These are phyloP conservation scores for Bifiguratus adelaidae DNA, from an alignment of 192 early-diverging fungal genomes.

Conservation along the genomic window DNA sequence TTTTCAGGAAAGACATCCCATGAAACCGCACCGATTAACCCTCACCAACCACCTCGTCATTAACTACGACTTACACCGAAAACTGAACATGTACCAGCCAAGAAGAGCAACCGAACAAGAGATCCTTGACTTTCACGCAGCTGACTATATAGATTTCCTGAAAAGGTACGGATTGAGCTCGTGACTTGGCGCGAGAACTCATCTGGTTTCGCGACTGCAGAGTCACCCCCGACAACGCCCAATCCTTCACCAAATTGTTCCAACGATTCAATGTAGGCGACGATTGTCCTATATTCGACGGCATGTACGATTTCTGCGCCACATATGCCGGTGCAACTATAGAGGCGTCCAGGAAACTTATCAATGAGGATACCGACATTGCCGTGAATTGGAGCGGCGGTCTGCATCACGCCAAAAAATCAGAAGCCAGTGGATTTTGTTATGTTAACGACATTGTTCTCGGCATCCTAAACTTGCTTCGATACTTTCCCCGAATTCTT, in stretches of 20 bases:
- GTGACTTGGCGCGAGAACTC: too few relatives aligned
- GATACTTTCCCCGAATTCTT: conserved; percentile 71
- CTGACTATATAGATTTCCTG: conserved; percentile 95
- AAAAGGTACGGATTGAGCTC: conserved; percentile 37
- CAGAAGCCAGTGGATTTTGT: conserved; percentile 92
- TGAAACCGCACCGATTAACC: conserved; percentile 90
- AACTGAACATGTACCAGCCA: conserved; percentile 83
- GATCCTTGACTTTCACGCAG: conserved; percentile 88
- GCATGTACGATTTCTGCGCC: conserved; percentile 91
- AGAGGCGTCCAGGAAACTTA: conserved; percentile 79
- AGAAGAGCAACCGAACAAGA: conserved; percentile 79
- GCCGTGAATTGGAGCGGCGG: conserved; percentile 99
- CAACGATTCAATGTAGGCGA: conserved; percentile 86
- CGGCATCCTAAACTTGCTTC: conserved; percentile 79
- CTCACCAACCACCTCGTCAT: conserved; percentile 91
- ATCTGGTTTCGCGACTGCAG: too few relatives aligned
- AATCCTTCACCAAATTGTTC: conserved; percentile 42
- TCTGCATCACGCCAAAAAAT: conserved; percentile 83
- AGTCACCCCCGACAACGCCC: conserved; percentile 64
- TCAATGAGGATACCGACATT: conserved; percentile 74
- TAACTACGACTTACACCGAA: conserved; percentile 84
- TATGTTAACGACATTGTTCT: conserved; percentile 98
- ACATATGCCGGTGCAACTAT: conserved; percentile 92
- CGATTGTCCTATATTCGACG: conserved; percentile 97
- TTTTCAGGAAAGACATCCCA: conserved; percentile 55